Evolutionary conservation across 2,329 filamentous ascomycete genomes (phyloP), one percentile per base, ranked within the genome.

Genomic region (Nothophoma quercina): DNA sequence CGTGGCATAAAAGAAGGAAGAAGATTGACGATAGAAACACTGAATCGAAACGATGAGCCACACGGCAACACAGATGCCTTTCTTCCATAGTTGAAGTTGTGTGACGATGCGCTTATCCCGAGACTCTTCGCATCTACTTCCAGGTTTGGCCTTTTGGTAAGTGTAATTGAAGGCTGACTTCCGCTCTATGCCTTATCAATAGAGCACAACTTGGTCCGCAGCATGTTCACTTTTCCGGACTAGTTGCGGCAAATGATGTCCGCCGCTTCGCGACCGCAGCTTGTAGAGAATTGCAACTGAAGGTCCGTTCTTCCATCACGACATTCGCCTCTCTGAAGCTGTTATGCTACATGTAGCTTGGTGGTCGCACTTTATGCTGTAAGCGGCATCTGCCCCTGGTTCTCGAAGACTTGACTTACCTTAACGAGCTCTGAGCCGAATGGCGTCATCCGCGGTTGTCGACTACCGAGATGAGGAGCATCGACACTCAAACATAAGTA

Each of bases 1-100:
- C 74, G 89, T 88, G 58, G 88, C 89, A 77, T 91, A 81, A 10
- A 28, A 10, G 13, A 19, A 23, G 8, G 9, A 9, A n/a, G 7
- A 33, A 46, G 32, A 23, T 32, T 44, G 51, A 56, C 39, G 39
- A 52, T 60, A 62, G 51, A 56, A 25, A 56, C 56, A 56, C 51
- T 47, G 52, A 53, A 61, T 56, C 45, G n/a, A 58, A 54, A 34
- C 55, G 21, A 58, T 58, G 51, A 58, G 34, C 40, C 50, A 39
- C 48, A 23, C 28, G 8, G n/a, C 16, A 1, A 15, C 5, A 10
- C 32, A 35, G 10, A 22, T 21, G 4, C 23, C 21, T 32, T 18
- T n/a, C n/a, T n/a, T n/a, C n/a, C n/a, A n/a, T n/a, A n/a, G n/a
- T n/a, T n/a, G n/a, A n/a, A n/a, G n/a, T n/a, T n/a, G n/a, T n/a